Base-by-base conservation (phyloP, 1,284 basidiomycete genomes). In the Clitocybe nebularis region DNA sequence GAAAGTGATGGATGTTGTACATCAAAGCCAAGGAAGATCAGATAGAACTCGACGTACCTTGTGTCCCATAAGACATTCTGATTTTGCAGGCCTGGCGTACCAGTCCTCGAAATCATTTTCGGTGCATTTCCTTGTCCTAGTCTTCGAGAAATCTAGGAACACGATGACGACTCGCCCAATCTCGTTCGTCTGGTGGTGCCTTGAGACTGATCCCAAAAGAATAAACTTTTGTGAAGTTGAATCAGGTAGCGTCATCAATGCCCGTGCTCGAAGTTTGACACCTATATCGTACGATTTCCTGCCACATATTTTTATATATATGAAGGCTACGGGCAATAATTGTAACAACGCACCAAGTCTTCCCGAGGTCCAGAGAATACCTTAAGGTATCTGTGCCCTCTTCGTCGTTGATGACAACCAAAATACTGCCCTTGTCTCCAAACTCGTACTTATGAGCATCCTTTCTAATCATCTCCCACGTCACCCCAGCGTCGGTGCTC, bases 371-470 rank as follows among this genome's bases (percentile, higher is more conserved):
- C 32, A 82, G 81, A n/a, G 89, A 90, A 62, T 95, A 98, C 33
- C 71, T 71, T 23, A 97, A 67, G 22, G 72, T 68, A 51, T 89
- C 79, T 1, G 83, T 85, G n/a, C 67, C 61, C 29, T 89, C 84
- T 55, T 97, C 93, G 56, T 99, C 93, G 52, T 93, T 84, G 5
- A 93, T 81, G 10, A 87, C 72, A 14, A 98, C 81, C 23, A 98
- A 66, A 23, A 98, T 75, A 50, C 85, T 87, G 0, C 95, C 86
- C 60, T 72, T 77, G 58, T 97, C 95, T 11, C 95, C 95, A 62
- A 98, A 95, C 63, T 97, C 93, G 60, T 97, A 97, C 66, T 93
- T 92, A 63, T 93, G 85, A 0, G 95, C 89, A 14, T 86, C 84
- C 44, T 69, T 71, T 29, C 72, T 72, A 6, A 88, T 74, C 84